Percentiles rank a stretch among this genome's conserved stretches.
phyloP scores from a whole-genome alignment of 805 yeast genomes.

The Starmerella ratchasimensis region DNA sequence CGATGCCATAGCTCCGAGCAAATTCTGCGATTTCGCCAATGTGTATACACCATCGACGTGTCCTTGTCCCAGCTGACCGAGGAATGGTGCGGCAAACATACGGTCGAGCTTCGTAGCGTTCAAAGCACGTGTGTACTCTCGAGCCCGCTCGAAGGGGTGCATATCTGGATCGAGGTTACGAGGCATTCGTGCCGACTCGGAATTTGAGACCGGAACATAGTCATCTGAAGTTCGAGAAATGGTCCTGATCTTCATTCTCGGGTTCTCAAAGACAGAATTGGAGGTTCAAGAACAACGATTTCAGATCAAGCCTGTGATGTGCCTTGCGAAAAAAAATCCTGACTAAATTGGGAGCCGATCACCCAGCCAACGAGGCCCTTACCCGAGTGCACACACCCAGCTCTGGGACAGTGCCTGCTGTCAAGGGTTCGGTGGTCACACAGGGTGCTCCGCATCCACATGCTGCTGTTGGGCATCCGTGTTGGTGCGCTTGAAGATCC shows the following conservation, averaged over 20 bases:
- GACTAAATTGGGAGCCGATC: not conserved
- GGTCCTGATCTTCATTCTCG: conserved; percentile 60
- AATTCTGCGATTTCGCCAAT: conserved; percentile 62
- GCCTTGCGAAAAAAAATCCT: not conserved
- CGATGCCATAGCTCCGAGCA: conserved; percentile 64
- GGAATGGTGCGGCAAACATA: conserved; percentile 94
- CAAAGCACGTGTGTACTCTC: conserved; percentile 88
- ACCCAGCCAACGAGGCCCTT: too few relatives aligned
- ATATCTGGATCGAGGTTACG: conserved; percentile 85
- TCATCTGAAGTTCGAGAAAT: conserved; percentile 80
- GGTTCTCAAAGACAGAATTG: too few relatives aligned
- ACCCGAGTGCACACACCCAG: too few relatives aligned
- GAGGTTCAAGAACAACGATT: not conserved
- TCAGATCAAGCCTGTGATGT: not conserved
- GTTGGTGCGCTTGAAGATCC: too few relatives aligned
- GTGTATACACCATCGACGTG: conserved; percentile 89
- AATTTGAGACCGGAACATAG: conserved; percentile 81
- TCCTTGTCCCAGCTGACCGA: conserved; percentile 89
- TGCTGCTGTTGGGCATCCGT: too few relatives aligned
- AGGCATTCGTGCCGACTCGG: conserved; percentile 77
- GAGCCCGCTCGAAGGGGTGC: conserved; percentile 93
- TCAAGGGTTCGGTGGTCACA: too few relatives aligned
- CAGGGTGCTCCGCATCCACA: too few relatives aligned
- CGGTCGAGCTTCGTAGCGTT: conserved; percentile 92
- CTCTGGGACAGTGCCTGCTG: too few relatives aligned